Conservation (phyloP, 495 filamentous ascomycete genomes). For the Pyronema omphalodes region DNA sequence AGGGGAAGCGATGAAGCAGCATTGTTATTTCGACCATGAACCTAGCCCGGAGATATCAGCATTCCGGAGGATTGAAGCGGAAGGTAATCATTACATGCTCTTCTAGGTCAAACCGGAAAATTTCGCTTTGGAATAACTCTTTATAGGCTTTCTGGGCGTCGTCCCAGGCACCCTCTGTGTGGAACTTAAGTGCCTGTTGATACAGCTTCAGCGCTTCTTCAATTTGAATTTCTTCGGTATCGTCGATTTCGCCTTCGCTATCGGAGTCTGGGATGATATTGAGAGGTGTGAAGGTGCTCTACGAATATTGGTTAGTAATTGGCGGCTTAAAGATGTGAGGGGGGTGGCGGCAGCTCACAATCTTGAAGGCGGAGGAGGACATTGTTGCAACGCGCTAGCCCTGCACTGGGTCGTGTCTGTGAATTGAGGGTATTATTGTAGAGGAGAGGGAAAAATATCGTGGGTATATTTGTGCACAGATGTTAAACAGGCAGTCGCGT, state of each 20-base stretch:
- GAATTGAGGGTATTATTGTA: too few species aligned
- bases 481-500: too few species aligned
- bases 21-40: slow-evolving; percentile 15
- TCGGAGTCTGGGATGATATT: slow-evolving; percentile 87
- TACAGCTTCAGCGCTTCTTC: slow-evolving; percentile 95
- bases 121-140: slow-evolving; percentile 71
- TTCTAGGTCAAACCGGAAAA: slow-evolving; percentile 43
- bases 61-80: background rate
- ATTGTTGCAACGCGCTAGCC: too few species aligned
- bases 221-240: slow-evolving; percentile 85
- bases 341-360: too few species aligned
- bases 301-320: background rate
- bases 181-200: slow-evolving; percentile 75
- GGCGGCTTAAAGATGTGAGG: too few species aligned
- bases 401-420: too few species aligned
- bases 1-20: slow-evolving; percentile 44
- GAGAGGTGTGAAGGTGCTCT: slow-evolving; percentile 50
- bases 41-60: slow-evolving; percentile 6
- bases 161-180: slow-evolving; percentile 68
- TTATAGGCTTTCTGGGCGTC: slow-evolving; percentile 71
- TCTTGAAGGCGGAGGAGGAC: too few species aligned
- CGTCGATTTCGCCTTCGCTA: slow-evolving; percentile 77
- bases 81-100: slow-evolving; percentile 24
- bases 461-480: too few species aligned
- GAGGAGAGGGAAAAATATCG: too few species aligned